phyloP scores from a whole-genome alignment of 352 stramenopile genomes.

The Pythium grandisporangium region DNA sequence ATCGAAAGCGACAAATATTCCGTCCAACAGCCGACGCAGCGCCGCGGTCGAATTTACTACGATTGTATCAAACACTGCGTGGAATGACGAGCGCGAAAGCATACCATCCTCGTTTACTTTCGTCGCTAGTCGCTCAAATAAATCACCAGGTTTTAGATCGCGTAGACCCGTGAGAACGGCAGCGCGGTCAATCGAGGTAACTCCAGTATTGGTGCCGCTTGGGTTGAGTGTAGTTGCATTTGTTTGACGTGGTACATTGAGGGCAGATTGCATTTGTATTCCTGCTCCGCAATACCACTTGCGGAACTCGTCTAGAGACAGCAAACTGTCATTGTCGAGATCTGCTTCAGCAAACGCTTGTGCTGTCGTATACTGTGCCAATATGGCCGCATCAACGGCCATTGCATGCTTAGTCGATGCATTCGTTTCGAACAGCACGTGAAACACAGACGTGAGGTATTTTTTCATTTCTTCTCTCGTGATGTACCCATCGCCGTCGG shows the following conservation, averaged over 20 bases:
- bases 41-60: slow-evolving; percentile 14
- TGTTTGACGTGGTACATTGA: slow-evolving; percentile 6
- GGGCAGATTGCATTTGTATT: no score
- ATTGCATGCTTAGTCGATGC: slow-evolving; percentile 20
- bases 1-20: slow-evolving; percentile 76
- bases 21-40: slow-evolving; percentile 43
- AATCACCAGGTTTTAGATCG: slow-evolving; percentile 36
- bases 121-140: slow-evolving; percentile 78
- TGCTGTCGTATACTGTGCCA: slow-evolving; percentile 64
- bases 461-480: slow-evolving; percentile 70
- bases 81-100: slow-evolving; percentile 51
- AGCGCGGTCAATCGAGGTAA: slow-evolving; percentile 50
- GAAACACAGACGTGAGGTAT: slow-evolving; percentile 70
- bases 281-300: slow-evolving; percentile 49
- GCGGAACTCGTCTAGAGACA: slow-evolving; percentile 78
- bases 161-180: slow-evolving; percentile 47
- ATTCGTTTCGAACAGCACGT: slow-evolving; percentile 47
- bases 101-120: slow-evolving; percentile 82
- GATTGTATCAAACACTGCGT: slow-evolving; percentile 61
- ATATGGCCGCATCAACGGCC: slow-evolving; percentile 33
- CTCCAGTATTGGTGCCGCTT: no score
- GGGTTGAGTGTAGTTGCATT: slow-evolving; percentile 11
- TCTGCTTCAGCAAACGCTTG: slow-evolving; percentile 86
- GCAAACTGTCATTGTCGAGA: slow-evolving; percentile 61
- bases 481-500: slow-evolving; percentile 78